phyloP scores from a whole-genome alignment of 768 basidiomycete genomes.

The Lactifluus subvellereus region DNA sequence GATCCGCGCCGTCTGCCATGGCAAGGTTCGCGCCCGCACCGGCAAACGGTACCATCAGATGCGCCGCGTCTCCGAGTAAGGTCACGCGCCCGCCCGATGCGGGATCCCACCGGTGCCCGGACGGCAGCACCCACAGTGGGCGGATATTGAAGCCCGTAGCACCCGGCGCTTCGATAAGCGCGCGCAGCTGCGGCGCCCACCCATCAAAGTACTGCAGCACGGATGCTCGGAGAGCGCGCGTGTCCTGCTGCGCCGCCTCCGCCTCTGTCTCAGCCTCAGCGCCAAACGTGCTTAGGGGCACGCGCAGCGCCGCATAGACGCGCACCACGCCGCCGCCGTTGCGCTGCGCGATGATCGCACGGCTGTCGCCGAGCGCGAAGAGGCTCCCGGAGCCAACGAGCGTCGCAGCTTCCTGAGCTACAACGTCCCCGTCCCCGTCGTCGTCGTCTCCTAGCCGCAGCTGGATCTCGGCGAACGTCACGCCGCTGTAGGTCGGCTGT shows the following conservation, averaged over 20 bases:
- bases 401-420: neutral
- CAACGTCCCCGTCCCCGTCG: too few species aligned
- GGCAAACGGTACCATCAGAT: slow-evolving; percentile 35
- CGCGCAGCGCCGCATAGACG: slow-evolving; percentile 11
- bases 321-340: slow-evolving; percentile 28
- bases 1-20: slow-evolving; percentile 29
- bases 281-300: slow-evolving; percentile 1
- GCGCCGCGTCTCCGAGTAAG: slow-evolving; percentile 35
- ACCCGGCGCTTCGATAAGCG: slow-evolving; percentile 14
- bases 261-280: neutral
- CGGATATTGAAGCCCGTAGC: slow-evolving; percentile 16
- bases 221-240: neutral
- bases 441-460: slow-evolving; percentile 24
- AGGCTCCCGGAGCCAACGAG: slow-evolving; percentile 31
- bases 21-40: slow-evolving; percentile 37
- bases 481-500: slow-evolving; percentile 33
- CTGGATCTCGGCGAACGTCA: slow-evolving; percentile 23
- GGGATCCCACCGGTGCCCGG: slow-evolving; percentile 19
- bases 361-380: slow-evolving; percentile 28
- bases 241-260: neutral
- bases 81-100: slow-evolving; percentile 22
- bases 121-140: slow-evolving; percentile 20
- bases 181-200: slow-evolving; percentile 14
- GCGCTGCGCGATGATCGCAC: slow-evolving; percentile 31
- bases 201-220: neutral